Evolutionary conservation across 225 moss, liverwort and hornwort genomes (phyloP).

Genomic region (Marchantia polymorpha): DNA sequence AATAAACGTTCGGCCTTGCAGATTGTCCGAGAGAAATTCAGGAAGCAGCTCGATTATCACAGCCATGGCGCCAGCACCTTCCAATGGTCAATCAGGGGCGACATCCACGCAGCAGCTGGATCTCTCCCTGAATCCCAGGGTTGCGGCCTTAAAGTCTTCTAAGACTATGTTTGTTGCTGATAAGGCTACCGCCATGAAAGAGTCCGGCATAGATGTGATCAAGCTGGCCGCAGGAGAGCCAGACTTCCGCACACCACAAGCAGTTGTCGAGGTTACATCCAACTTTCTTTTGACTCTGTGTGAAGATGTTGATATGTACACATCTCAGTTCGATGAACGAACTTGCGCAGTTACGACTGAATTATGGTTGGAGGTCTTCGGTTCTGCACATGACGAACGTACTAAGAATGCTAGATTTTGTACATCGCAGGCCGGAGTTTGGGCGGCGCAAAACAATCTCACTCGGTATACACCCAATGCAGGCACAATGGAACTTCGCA

Average conservation of each 20-base stretch:
- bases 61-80: conserved; percentile 42
- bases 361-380: neutral
- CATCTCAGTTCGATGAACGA: neutral
- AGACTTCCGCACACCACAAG: conserved; percentile 81
- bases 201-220: conserved; percentile 91
- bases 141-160: conserved; percentile 85
- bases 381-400: too few species aligned
- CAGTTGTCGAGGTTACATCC: conserved; percentile 56
- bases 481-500: conserved; percentile 79
- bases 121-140: conserved; percentile 73
- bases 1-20: conserved; percentile 8
- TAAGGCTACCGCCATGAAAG: conserved; percentile 81
- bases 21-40: conserved; percentile 8
- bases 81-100: conserved; percentile 38
- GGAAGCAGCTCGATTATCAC: neutral
- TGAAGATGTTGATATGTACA: neutral
- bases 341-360: neutral
- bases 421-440: conserved; percentile 58
- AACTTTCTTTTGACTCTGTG: neutral
- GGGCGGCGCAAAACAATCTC: conserved; percentile 73
- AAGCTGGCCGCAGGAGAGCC: conserved; percentile 99
- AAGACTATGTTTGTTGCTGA: conserved; percentile 97
- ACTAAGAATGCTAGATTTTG: neutral
- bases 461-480: conserved; percentile 97
- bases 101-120: conserved; percentile 47